Evolutionary conservation across 768 basidiomycete species (phyloP).

Genomic region (Jaapia argillacea): DNA sequence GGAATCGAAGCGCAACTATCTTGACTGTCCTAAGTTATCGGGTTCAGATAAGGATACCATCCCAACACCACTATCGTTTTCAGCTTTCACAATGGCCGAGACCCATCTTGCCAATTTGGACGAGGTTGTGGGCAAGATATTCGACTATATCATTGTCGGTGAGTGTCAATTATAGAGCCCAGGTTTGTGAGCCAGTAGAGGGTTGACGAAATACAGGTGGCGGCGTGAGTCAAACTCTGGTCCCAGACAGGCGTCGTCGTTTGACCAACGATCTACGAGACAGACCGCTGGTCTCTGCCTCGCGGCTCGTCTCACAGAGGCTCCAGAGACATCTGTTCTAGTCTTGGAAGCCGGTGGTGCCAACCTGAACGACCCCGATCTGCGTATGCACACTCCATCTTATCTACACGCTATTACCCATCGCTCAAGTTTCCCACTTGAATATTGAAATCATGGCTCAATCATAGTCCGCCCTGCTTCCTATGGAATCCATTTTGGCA

Average conservation of each 20-base stretch:
- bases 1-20: too few species aligned
- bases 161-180: too few species aligned
- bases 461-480: not conserved
- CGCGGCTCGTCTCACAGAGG: conserved; percentile 31
- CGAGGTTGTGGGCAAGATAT: not conserved
- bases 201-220: too few species aligned
- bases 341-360: conserved; percentile 27
- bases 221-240: too few species aligned
- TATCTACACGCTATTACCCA: not conserved
- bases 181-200: too few species aligned
- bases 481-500: conserved; percentile 4
- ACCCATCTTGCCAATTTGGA: not conserved
- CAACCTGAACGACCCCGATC: conserved; percentile 1
- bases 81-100: too few species aligned
- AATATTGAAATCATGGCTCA: not conserved
- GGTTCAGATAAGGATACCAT: too few species aligned
- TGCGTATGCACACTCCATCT: not conserved
- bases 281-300: conserved; percentile 26
- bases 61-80: too few species aligned
- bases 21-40: too few species aligned
- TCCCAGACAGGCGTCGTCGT: too few species aligned
- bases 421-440: too few species aligned
- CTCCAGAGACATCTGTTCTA: conserved; percentile 26
- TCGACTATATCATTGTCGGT: not conserved
- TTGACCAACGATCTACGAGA: too few species aligned